Evolutionary conservation across 768 basidiomycete genomes (phyloP).

Genomic region (Podaxis sp.): DNA sequence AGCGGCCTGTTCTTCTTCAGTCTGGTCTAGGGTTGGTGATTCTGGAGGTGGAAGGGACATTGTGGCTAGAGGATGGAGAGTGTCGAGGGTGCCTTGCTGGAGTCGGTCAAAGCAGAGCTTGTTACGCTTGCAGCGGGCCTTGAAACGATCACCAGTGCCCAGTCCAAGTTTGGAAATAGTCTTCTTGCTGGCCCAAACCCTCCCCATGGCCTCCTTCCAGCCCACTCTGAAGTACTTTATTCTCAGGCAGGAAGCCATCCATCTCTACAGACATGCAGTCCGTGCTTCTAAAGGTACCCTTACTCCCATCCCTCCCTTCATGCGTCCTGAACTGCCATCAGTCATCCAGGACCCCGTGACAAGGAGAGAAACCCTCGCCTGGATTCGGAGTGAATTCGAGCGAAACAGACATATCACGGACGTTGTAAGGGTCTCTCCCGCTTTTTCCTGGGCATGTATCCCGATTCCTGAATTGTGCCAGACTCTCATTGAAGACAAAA

Average conservation of each 20-base stretch:
- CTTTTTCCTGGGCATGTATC: background rate
- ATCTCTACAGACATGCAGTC: conserved; percentile 66
- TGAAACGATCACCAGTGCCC: conserved; percentile 37
- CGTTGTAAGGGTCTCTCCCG: conserved; percentile 39
- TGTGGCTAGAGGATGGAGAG: conserved; percentile 15
- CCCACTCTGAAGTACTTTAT: conserved; percentile 76
- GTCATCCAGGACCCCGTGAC: conserved; percentile 62
- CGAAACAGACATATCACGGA: conserved; percentile 58
- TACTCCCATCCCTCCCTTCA: conserved; percentile 9
- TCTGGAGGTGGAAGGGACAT: conserved; percentile 23
- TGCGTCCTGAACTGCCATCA: conserved; percentile 26
- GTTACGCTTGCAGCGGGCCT: conserved; percentile 33
- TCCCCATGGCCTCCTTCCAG: conserved; percentile 22
- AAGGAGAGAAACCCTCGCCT: conserved; percentile 64
- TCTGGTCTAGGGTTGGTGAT: conserved; percentile 14
- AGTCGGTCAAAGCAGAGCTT: conserved; percentile 20
- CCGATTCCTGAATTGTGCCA: conserved; percentile 25
- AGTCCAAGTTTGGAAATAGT: conserved; percentile 18
- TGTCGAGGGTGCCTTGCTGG: conserved; percentile 20
- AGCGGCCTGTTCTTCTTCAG: conserved; percentile 17
- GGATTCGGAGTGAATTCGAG: conserved; percentile 76
- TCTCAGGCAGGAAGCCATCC: conserved; percentile 57
- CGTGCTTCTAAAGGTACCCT: conserved; percentile 63
- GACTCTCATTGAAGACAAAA: conserved; percentile 60
- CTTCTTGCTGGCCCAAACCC: conserved; percentile 14